Evolutionary conservation across 441 rosid genomes (phyloP).

Genomic region (Capsella rubella): DNA sequence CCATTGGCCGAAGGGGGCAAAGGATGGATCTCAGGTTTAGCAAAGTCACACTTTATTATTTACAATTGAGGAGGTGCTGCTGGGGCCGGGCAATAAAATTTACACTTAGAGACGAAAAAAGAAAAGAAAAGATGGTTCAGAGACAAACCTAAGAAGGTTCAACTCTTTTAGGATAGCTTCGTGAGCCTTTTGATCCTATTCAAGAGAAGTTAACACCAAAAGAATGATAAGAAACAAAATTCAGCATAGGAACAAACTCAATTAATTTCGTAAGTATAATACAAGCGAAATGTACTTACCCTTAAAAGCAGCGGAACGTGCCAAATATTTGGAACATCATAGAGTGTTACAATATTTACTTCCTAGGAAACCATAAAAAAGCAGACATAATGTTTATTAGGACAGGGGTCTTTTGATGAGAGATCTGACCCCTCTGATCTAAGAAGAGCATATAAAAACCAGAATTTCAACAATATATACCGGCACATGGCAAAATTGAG

Average conservation of each 20-base stretch:
- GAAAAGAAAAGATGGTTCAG: conserved; percentile 30
- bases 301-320: conserved; percentile 77
- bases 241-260: conserved; percentile 21
- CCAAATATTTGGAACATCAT: conserved; percentile 90
- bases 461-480: conserved; percentile 42
- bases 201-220: conserved; percentile 30
- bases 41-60: too few species aligned
- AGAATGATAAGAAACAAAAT: conserved; percentile 2
- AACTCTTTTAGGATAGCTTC: conserved; percentile 70
- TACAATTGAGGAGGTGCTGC: too few species aligned
- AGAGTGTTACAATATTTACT: conserved; percentile 72
- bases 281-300: conserved; percentile 48
- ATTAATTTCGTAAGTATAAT: not conserved
- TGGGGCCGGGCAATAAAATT: too few species aligned
- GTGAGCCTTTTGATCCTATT: conserved; percentile 82
- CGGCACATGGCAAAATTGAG: conserved; percentile 85
- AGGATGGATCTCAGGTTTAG: too few species aligned
- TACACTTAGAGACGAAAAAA: conserved; percentile 11
- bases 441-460: not conserved
- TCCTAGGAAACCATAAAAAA: conserved; percentile 51
- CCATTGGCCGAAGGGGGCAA: too few species aligned
- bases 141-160: conserved; percentile 65
- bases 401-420: not conserved
- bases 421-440: not conserved
- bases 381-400: conserved; percentile 18